phyloP scores from a whole-genome alignment of 140 eudicot genomes.

The Bidens hawaiensis region DNA sequence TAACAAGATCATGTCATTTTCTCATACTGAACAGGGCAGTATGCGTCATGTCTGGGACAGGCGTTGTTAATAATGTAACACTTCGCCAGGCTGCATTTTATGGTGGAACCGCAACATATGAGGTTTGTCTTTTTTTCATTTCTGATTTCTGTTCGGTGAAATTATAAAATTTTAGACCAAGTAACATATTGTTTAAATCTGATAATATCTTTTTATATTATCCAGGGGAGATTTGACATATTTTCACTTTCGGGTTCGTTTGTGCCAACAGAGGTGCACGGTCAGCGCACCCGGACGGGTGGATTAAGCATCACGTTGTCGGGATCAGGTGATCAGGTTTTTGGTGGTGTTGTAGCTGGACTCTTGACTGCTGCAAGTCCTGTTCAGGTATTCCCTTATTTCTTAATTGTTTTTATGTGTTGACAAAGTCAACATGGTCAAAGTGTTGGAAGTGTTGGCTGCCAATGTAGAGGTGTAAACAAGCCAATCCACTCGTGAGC shows the following conservation, averaged over 20 bases:
- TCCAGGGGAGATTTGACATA: constrained; percentile 24
- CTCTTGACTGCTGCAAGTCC: constrained; percentile 40
- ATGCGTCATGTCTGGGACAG: constrained; percentile 77
- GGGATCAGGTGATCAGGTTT: not conserved
- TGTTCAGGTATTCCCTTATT: too few relatives aligned
- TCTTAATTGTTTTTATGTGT: too few relatives aligned
- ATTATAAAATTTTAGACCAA: not conserved
- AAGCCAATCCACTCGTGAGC: too few relatives aligned
- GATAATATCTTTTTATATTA: not conserved
- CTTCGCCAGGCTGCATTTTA: constrained; percentile 89
- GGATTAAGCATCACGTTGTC: too few relatives aligned
- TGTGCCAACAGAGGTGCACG: too few relatives aligned
- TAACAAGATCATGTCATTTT: constrained; percentile 76
- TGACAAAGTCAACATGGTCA: too few relatives aligned
- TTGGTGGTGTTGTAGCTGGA: constrained; percentile 94
- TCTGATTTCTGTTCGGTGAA: not conserved
- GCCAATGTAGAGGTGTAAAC: too few relatives aligned
- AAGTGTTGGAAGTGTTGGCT: too few relatives aligned
- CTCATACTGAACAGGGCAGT: constrained; percentile 90
- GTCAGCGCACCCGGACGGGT: too few relatives aligned
- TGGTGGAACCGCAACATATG: constrained; percentile 91
- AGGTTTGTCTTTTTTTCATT: constrained; percentile 41
- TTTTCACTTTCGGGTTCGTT: too few relatives aligned
- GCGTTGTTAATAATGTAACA: constrained; percentile 77
- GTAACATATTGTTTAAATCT: too few relatives aligned